Base-by-base conservation (phyloP, 2,329 filamentous ascomycete genomes). In the Akanthomyces muscarius region DNA sequence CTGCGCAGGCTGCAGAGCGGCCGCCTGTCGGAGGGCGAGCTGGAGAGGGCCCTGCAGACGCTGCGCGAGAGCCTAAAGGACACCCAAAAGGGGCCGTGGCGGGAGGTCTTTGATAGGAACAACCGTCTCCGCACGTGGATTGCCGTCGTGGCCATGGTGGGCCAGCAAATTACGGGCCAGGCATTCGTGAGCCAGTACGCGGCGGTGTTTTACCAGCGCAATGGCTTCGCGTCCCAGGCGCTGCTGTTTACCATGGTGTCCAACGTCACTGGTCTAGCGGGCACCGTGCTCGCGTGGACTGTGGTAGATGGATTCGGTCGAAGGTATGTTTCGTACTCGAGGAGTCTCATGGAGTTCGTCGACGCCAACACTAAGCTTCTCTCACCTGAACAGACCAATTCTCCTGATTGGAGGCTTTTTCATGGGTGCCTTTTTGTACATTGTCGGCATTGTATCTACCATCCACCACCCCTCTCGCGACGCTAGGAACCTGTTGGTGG, bases 141-240 rank as follows among this genome's bases (percentile, higher is more conserved):
- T 25, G 69, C 69, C 1, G 64, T 72, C 0, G 25, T 70, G 6
- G 70, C 68, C 57, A 73, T 72, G 67, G 69, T 73, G 30, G 69
- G 69, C 16, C 71, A 73, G 59, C 72, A 73, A 56, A 71, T 72
- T 44, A 74, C 72, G 4, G 72, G 72, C 10, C 71, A 73, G 61
- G 71, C 71, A 0, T 73, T 73, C 47, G 50, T 65, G 33, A 66
- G 57, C 25, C 70, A 73, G 58, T 73, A 73, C 64, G 64, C 65
- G 8, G 68, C 68, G 51, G 67, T 73, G 8, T 73, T 72, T 62
- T 72, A 70, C 28, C 69, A 71, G 51, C 60, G 62, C 2, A 65
- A 73, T 16, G 71, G 71, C 0, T 73, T 69, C 42, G 66, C 56
- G 0, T 58, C 61, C 11, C 65, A 63, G 45, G 66, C 70, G 2